A percentile compares a stretch with the other conserved stretches of the same genome.
Conservation (phyloP, 345 rosid species). For the Pistacia atlantica region DNA sequence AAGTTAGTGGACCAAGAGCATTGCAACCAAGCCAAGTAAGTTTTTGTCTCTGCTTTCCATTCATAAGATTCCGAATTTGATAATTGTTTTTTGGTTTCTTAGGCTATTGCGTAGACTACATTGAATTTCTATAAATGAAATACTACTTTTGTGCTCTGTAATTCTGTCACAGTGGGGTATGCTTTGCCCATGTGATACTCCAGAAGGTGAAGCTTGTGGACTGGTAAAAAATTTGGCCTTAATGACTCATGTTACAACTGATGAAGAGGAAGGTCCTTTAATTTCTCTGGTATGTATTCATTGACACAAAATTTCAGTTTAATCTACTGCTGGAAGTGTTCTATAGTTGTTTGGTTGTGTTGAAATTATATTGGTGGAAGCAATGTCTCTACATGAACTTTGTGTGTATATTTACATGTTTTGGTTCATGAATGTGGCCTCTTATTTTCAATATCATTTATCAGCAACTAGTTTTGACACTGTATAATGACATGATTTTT, state of each 20-base stretch:
- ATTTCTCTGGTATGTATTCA: conserved; percentile 58
- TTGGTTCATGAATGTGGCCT: neutral
- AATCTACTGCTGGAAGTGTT: conserved; percentile 10
- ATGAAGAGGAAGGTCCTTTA: conserved; percentile 89
- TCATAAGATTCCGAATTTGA: neutral
- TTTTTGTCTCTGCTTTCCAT: conserved; percentile 14
- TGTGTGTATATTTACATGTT: neutral
- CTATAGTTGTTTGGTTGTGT: neutral
- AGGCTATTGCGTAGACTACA: conserved; percentile 10
- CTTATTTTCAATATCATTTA: neutral
- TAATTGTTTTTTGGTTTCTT: neutral
- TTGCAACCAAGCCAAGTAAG: conserved; percentile 97
- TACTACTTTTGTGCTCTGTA: conserved; percentile 4
- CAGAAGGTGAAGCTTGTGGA: conserved; percentile 97
- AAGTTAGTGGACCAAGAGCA: conserved; percentile 99
- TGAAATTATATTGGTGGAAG: neutral
- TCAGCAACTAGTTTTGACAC: neutral
- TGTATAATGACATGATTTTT: neutral
- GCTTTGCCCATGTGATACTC: conserved; percentile 99
- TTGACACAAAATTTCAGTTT: conserved; percentile 12
- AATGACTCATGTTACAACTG: conserved; percentile 99
- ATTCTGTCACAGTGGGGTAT: conserved; percentile 79
- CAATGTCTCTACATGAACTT: neutral
- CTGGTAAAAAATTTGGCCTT: conserved; percentile 95
- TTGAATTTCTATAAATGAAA: neutral